A percentile compares a stretch with the other conserved stretches of the same genome.
phyloP scores from a whole-genome alignment of 805 yeast genomes.

The Starmera quercuum region DNA sequence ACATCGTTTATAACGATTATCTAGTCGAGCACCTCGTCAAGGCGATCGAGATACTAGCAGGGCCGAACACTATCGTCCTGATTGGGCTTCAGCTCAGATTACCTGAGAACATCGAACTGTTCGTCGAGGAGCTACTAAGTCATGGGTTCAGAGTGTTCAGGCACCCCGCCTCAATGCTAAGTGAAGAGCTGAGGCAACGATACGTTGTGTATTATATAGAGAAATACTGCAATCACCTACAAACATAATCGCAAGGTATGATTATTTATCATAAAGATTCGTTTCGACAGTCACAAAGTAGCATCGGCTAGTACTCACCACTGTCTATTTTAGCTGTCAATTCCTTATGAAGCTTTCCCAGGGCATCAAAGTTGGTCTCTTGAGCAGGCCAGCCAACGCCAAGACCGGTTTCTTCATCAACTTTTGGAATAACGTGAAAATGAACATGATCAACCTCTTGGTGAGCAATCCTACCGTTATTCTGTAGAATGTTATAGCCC shows the following conservation, averaged over 20 bases:
- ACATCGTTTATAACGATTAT: conserved; percentile 58
- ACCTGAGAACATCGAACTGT: conserved; percentile 38
- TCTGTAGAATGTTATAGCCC: conserved; percentile 86
- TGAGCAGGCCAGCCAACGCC: conserved; percentile 94
- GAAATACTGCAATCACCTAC: not conserved
- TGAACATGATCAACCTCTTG: conserved; percentile 96
- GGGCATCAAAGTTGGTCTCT: conserved; percentile 64
- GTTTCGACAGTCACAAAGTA: not conserved
- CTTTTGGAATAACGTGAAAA: conserved; percentile 93
- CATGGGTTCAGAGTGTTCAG: conserved; percentile 27
- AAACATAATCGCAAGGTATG: not conserved
- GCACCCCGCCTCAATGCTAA: conserved; percentile 25
- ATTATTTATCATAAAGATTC: too few relatives aligned
- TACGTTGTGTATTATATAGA: conserved; percentile 36
- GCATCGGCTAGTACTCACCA: conserved; percentile 1
- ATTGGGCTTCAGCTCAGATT: conserved; percentile 51
- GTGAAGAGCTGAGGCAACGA: conserved; percentile 29
- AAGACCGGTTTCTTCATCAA: conserved; percentile 63
- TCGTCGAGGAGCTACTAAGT: conserved; percentile 27
- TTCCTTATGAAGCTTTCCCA: conserved; percentile 60
- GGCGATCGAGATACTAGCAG: conserved; percentile 32
- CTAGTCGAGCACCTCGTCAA: conserved; percentile 41
- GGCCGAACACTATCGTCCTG: conserved; percentile 25
- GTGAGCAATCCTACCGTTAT: conserved; percentile 92
- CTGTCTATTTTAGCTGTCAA: conserved; percentile 37